phyloP scores from a whole-genome alignment of 179 eudicot species.

The Gypsophila paniculata region DNA sequence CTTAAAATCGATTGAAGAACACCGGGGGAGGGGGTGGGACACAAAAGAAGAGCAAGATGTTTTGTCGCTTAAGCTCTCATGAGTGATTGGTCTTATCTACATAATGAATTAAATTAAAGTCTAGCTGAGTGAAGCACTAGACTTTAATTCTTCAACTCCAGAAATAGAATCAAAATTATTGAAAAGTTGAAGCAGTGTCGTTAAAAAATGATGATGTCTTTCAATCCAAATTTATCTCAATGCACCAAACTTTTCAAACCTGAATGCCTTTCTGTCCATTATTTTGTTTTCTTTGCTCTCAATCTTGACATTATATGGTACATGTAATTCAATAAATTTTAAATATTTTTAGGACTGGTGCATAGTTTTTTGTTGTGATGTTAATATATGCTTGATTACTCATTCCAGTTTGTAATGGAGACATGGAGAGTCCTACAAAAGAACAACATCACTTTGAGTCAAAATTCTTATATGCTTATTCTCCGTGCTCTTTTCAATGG shows the following conservation, averaged over 20 bases:
- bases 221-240: background rate
- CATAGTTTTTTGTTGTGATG: background rate
- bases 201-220: no score
- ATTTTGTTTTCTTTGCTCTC: background rate
- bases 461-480: slow-evolving; percentile 50
- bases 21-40: no score
- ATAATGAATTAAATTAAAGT: no score
- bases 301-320: slow-evolving; percentile 7
- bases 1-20: no score
- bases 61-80: no score
- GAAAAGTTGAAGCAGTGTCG: no score
- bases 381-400: slow-evolving; percentile 10
- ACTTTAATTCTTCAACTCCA: no score
- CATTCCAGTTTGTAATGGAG: slow-evolving; percentile 80
- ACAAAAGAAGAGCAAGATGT: no score
- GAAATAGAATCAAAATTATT: no score
- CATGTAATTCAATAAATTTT: background rate
- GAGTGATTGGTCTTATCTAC: no score
- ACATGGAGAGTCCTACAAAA: slow-evolving; percentile 68
- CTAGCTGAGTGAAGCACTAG: no score
- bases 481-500: slow-evolving; percentile 70
- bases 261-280: background rate
- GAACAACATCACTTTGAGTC: slow-evolving; percentile 40
- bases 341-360: background rate
- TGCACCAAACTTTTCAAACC: slow-evolving; percentile 1